phyloP scores from a whole-genome alignment of 2,329 filamentous ascomycete genomes.

The Elsinoe necatrix region DNA sequence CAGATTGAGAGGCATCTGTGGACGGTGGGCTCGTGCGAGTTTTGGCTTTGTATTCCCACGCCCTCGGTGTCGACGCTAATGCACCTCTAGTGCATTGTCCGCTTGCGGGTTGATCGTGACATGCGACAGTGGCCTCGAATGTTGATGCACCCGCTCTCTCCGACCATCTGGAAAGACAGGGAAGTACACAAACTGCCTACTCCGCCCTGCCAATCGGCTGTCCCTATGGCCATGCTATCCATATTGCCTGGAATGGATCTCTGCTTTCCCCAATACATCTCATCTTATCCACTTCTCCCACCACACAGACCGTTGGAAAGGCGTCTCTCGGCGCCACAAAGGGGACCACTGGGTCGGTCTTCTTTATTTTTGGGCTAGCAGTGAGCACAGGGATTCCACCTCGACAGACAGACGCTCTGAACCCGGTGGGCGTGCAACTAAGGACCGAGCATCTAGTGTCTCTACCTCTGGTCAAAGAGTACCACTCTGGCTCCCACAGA shows the following conservation, averaged over 20 bases:
- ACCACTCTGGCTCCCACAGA: constrained; percentile 11
- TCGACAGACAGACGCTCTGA: constrained; percentile 2
- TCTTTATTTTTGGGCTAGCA: constrained; percentile 15
- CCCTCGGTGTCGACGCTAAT: constrained; percentile 15
- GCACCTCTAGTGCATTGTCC: constrained; percentile 13
- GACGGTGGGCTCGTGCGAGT: constrained; percentile 7
- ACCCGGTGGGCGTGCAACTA: not conserved
- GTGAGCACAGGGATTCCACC: not conserved
- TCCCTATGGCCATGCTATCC: not conserved
- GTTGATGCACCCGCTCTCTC: constrained; percentile 10
- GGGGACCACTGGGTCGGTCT: constrained; percentile 3
- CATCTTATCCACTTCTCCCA: constrained; percentile 7
- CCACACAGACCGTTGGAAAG: not conserved
- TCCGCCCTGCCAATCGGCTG: constrained; percentile 5
- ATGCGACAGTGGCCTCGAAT: constrained; percentile 15
- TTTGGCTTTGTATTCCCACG: constrained; percentile 14
- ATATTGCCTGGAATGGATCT: constrained; percentile 11
- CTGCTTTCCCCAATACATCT: not conserved
- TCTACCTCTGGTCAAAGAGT: constrained; percentile 15
- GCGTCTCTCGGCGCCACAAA: constrained; percentile 11
- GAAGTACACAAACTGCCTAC: not conserved
- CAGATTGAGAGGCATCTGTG: not conserved
- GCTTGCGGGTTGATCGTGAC: constrained; percentile 15
- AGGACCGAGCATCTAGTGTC: constrained; percentile 13
- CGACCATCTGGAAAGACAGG: constrained; percentile 7